These are phyloP conservation scores for Obelidium mucronatum DNA, from an alignment of 192 early-diverging fungal genomes.

Conservation along the genomic window DNA sequence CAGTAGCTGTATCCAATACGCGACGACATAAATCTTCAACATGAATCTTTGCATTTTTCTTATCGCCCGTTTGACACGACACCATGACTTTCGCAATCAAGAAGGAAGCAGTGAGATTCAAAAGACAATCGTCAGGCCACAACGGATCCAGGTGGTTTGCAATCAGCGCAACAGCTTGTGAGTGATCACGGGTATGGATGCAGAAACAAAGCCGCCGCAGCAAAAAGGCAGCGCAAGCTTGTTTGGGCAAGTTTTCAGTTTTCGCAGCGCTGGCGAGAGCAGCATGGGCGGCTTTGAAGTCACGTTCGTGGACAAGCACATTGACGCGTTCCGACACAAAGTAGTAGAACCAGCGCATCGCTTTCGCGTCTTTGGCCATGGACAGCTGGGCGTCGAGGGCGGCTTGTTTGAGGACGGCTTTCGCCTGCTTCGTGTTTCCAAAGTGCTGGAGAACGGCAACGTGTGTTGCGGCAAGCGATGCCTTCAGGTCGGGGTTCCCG, in stretches of 20 bases:
- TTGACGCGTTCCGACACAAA: neutral
- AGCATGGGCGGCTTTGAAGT: constrained; percentile 3
- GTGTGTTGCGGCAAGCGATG: neutral
- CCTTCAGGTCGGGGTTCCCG: neutral
- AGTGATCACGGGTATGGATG: constrained; percentile 6
- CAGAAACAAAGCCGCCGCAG: neutral
- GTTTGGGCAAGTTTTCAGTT: too few relatives aligned
- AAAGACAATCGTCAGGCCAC: neutral
- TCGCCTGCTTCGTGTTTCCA: neutral
- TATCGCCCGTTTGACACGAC: neutral
- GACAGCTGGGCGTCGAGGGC: neutral
- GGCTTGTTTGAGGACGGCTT: neutral
- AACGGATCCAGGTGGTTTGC: constrained; percentile 9
- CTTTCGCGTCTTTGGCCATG: too few relatives aligned
- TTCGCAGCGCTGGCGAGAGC: neutral
- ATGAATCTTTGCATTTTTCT: neutral
- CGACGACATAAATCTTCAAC: neutral
- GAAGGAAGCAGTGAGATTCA: neutral
- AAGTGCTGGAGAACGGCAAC: neutral
- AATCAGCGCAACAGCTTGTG: neutral
- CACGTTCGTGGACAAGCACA: neutral
- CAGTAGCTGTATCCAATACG: neutral
- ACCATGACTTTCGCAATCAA: constrained; percentile 4
- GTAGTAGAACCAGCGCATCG: neutral
- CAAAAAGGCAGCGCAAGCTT: too few relatives aligned